These are phyloP conservation scores for Neocallimastix lanati DNA, from an alignment of 192 early-diverging fungal genomes.

Conservation along the genomic window DNA sequence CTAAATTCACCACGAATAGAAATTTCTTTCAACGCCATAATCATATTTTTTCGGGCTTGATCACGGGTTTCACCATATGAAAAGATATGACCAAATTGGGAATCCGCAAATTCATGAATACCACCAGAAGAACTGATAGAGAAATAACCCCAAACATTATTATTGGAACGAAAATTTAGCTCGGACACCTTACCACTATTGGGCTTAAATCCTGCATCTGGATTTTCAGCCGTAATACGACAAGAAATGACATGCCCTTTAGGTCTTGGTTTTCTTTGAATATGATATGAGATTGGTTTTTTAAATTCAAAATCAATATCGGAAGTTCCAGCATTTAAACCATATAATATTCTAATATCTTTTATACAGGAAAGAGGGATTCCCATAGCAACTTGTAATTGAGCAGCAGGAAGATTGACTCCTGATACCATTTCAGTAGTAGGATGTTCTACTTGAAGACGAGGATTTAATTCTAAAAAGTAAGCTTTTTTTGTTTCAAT, in stretches of 20 bases:
- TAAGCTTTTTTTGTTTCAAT: slow-evolving; percentile 71
- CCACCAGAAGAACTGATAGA: slow-evolving; percentile 85
- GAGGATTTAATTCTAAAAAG: slow-evolving; percentile 94
- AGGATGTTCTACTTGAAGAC: slow-evolving; percentile 97
- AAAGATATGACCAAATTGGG: slow-evolving; percentile 97
- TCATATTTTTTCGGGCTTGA: slow-evolving; percentile 85
- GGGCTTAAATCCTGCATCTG: slow-evolving; percentile 98
- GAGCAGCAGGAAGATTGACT: slow-evolving; percentile 92
- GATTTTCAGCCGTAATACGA: slow-evolving; percentile 97
- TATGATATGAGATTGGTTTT: slow-evolving; percentile 51
- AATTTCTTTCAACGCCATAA: slow-evolving; percentile 91
- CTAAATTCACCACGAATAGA: slow-evolving; percentile 97
- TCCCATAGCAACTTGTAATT: slow-evolving; percentile 98
- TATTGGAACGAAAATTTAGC: slow-evolving; percentile 87
- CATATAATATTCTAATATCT: slow-evolving; percentile 91
- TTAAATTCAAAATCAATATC: slow-evolving; percentile 88
- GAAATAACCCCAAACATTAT: slow-evolving; percentile 99
- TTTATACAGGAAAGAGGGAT: slow-evolving; percentile 86
- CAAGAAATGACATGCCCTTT: slow-evolving; percentile 97
- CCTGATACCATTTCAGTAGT: slow-evolving; percentile 98
- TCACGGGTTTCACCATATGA: slow-evolving; percentile 88
- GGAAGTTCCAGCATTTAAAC: slow-evolving; percentile 36
- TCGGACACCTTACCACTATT: slow-evolving; percentile 89
- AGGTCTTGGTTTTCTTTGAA: slow-evolving; percentile 77
- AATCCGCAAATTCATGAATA: slow-evolving; percentile 96